These are phyloP conservation scores for Rhododendron mucronatum DNA, from an alignment of 148 eudicot genomes.

Conservation along the genomic window DNA sequence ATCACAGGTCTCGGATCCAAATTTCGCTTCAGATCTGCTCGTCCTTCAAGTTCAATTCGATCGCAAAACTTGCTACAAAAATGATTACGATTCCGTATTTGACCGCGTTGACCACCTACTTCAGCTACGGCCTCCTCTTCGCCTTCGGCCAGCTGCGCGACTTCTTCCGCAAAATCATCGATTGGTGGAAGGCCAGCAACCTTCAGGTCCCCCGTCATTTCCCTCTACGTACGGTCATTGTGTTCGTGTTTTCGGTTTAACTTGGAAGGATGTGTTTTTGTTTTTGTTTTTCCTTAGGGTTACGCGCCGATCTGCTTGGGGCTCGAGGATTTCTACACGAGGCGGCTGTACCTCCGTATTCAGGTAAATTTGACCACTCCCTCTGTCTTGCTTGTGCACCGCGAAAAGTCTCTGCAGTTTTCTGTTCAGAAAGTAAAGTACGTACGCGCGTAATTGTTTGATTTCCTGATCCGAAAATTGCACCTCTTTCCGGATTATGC, in stretches of 20 bases:
- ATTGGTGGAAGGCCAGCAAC: conserved; percentile 69
- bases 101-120: conserved; percentile 82
- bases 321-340: conserved; percentile 79
- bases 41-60: neutral
- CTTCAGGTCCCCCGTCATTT: conserved; percentile 45
- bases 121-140: conserved; percentile 84
- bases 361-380: conserved; percentile 45
- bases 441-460: neutral
- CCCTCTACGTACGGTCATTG: neutral
- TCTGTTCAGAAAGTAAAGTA: too few relatives aligned
- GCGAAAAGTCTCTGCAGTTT: too few relatives aligned
- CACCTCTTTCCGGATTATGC: too few relatives aligned
- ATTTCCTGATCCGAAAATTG: neutral
- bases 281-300: conserved; percentile 38
- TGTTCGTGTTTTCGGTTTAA: neutral
- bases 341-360: conserved; percentile 75
- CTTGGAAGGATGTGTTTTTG: neutral
- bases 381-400: too few relatives aligned
- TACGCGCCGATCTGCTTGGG: conserved; percentile 97
- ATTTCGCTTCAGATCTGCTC: conserved; percentile 5
- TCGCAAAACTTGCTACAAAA: neutral
- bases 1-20: neutral
- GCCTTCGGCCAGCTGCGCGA: conserved; percentile 86
- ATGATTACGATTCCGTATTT: conserved; percentile 93
- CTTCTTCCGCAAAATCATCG: conserved; percentile 60